These are phyloP conservation scores for Biscogniauxia marginata DNA, from an alignment of 2,329 filamentous ascomycete genomes.

Conservation along the genomic window DNA sequence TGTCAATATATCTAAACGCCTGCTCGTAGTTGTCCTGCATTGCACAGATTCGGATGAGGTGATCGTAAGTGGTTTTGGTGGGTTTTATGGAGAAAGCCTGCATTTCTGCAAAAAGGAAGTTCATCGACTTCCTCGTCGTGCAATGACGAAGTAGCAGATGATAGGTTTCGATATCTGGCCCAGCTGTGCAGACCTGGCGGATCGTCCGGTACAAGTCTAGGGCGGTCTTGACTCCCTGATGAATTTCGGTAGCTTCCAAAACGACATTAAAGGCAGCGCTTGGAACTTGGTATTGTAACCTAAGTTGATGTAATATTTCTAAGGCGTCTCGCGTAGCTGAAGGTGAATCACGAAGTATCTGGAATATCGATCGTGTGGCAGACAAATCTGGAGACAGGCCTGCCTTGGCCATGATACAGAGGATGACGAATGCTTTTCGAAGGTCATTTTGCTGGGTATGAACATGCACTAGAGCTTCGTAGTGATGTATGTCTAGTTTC, in stretches of 20 bases:
- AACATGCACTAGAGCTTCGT: conserved; percentile 73
- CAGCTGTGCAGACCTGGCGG: conserved; percentile 34
- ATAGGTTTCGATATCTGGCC: conserved; percentile 38
- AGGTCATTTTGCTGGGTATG: conserved; percentile 63
- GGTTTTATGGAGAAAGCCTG: conserved; percentile 33
- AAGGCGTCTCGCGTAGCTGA: conserved; percentile 52
- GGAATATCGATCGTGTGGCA: conserved; percentile 63
- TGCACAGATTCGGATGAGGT: conserved; percentile 33
- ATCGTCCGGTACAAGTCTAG: conserved; percentile 39
- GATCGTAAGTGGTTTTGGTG: conserved; percentile 29
- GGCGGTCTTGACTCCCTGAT: conserved; percentile 26
- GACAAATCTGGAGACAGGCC: conserved; percentile 55
- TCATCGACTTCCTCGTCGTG: conserved; percentile 28
- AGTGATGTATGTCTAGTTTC: conserved; percentile 65
- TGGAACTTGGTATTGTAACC: conserved; percentile 36
- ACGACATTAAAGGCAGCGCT: conserved; percentile 41
- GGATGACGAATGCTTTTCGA: conserved; percentile 62
- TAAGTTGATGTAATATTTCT: conserved; percentile 54
- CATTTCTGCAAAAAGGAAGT: conserved; percentile 40
- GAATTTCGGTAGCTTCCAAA: conserved; percentile 34
- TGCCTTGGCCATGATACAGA: conserved; percentile 71
- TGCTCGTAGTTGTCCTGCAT: conserved; percentile 34
- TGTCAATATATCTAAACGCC: conserved; percentile 33
- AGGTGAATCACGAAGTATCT: conserved; percentile 49
- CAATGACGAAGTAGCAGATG: conserved; percentile 34